These are phyloP conservation scores for Torulaspora microellipsoides DNA, from an alignment of 805 yeast genomes.

Conservation along the genomic window DNA sequence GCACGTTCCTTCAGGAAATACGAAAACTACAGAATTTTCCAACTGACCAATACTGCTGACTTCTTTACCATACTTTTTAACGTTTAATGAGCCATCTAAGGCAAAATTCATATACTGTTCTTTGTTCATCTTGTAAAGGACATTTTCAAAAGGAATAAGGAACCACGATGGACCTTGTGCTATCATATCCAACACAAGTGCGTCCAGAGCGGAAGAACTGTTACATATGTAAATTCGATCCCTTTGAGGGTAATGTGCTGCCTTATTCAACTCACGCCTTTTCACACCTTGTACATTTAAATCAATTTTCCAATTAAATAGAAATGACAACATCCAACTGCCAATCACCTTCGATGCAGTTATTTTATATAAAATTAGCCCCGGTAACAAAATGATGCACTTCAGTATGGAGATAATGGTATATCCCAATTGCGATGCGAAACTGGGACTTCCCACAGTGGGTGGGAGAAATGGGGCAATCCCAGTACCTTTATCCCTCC, in stretches of 20 bases:
- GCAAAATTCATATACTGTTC: conserved; percentile 22
- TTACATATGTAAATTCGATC: conserved; percentile 46
- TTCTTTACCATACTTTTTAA: conserved; percentile 12
- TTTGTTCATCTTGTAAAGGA: conserved; percentile 12
- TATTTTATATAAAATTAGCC: conserved; percentile 11
- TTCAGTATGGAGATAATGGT: conserved; percentile 14
- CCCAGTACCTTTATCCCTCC: conserved; percentile 92
- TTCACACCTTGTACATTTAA: conserved; percentile 43
- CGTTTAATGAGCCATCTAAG: conserved; percentile 22
- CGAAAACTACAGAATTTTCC: conserved; percentile 43
- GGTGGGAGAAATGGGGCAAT: conserved; percentile 83
- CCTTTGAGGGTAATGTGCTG: conserved; percentile 33
- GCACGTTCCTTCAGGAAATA: conserved; percentile 79
- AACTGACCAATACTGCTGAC: conserved; percentile 18
- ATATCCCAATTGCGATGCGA: conserved; percentile 3
- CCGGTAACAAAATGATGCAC: conserved; percentile 19
- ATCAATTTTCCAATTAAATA: conserved; percentile 35
- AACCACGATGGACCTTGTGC: conserved; percentile 22
- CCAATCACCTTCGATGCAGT: conserved; percentile 11
- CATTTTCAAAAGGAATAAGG: conserved; percentile 20
- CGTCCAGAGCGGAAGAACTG: conserved; percentile 45
- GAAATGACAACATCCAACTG: conserved; percentile 29
- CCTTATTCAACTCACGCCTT: conserved; percentile 28
- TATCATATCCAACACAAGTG: conserved; percentile 34
- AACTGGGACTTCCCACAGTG: conserved; percentile 19